These are phyloP conservation scores for Dendrostoma leiphaemia DNA, from an alignment of 2,329 filamentous ascomycete species.

Conservation along the genomic window DNA sequence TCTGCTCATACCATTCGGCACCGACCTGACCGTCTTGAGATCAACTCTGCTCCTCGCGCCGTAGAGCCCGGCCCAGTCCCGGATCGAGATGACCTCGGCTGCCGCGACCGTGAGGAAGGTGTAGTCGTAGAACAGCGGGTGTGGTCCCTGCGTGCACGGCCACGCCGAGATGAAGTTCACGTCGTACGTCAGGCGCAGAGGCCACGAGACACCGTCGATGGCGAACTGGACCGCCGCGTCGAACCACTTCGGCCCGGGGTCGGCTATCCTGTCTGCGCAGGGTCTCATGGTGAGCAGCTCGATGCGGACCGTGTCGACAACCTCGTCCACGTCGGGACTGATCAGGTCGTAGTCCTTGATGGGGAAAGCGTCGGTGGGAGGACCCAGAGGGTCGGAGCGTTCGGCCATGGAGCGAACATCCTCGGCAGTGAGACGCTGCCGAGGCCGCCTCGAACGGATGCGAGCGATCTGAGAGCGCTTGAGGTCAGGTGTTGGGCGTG, in stretches of 20 bases:
- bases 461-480: slow-evolving; percentile 67
- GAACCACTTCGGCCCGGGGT: slow-evolving; percentile 43
- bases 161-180: slow-evolving; percentile 66
- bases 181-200: slow-evolving; percentile 60
- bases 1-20: background rate
- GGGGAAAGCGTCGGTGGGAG: slow-evolving; percentile 59
- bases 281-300: slow-evolving; percentile 63
- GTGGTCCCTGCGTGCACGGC: slow-evolving; percentile 62
- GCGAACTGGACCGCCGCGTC: slow-evolving; percentile 64
- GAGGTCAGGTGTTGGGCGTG: slow-evolving; percentile 65
- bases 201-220: slow-evolving; percentile 62
- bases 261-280: slow-evolving; percentile 27
- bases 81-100: slow-evolving; percentile 63
- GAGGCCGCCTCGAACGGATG: slow-evolving; percentile 59
- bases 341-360: slow-evolving; percentile 66
- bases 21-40: background rate
- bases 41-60: slow-evolving; percentile 19
- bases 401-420: slow-evolving; percentile 66
- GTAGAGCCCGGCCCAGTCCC: slow-evolving; percentile 60
- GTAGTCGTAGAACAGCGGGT: slow-evolving; percentile 73
- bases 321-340: slow-evolving; percentile 53
- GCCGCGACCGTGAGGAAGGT: slow-evolving; percentile 56
- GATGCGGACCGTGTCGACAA: slow-evolving; percentile 65
- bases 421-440: slow-evolving; percentile 52
- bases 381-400: slow-evolving; percentile 68